Evolutionary conservation across 2,329 filamentous ascomycete genomes (phyloP).

Genomic region (Alternaria incomplexa): DNA sequence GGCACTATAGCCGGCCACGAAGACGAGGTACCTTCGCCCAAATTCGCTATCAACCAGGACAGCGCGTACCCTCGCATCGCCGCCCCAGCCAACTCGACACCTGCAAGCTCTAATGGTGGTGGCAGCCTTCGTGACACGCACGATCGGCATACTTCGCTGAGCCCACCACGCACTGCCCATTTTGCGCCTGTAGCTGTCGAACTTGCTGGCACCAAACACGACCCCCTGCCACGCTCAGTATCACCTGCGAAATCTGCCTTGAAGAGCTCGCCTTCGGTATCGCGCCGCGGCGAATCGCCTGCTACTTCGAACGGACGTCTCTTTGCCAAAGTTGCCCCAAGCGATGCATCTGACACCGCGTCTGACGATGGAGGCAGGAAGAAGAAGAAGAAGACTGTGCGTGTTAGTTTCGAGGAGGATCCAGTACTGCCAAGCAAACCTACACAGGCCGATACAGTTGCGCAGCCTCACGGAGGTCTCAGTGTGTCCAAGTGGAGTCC

Average conservation of each 20-base stretch:
- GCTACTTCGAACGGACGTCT: slow-evolving; percentile 60
- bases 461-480: slow-evolving; percentile 29
- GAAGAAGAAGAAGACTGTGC: slow-evolving; percentile 65
- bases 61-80: slow-evolving; percentile 32
- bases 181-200: slow-evolving; percentile 66
- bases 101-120: slow-evolving; percentile 10
- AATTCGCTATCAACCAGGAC: slow-evolving; percentile 32
- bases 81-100: slow-evolving; percentile 11
- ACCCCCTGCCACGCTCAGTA: slow-evolving; percentile 72
- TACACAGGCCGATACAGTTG: slow-evolving; percentile 29
- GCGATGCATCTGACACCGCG: slow-evolving; percentile 63
- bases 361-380: slow-evolving; percentile 51
- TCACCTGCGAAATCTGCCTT: slow-evolving; percentile 80
- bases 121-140: slow-evolving; percentile 28
- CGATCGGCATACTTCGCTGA: slow-evolving; percentile 54
- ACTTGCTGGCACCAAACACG: slow-evolving; percentile 64
- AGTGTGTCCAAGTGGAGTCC: slow-evolving; percentile 54
- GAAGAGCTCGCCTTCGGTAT: slow-evolving; percentile 67
- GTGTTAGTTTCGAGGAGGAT: slow-evolving; percentile 83
- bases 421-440: slow-evolving; percentile 61
- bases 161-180: slow-evolving; percentile 71
- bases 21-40: slow-evolving; percentile 24
- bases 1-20: slow-evolving; percentile 6
- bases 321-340: slow-evolving; percentile 53
- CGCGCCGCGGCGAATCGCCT: slow-evolving; percentile 50